Evolutionary conservation across 306 rosid genomes (phyloP).

Genomic region (Comarum palustre): DNA sequence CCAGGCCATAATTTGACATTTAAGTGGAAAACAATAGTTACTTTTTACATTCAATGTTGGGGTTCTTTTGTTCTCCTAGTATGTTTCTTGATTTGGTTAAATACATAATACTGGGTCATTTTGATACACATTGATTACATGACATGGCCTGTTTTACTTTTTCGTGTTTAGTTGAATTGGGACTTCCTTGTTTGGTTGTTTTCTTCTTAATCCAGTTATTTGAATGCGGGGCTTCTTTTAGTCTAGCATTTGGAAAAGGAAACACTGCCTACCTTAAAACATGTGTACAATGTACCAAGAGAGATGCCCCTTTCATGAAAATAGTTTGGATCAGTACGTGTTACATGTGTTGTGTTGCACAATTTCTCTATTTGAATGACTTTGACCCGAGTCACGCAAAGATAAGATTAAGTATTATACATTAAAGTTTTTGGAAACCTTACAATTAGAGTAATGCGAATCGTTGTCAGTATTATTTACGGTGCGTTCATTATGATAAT

Average conservation of each 20-base stretch:
- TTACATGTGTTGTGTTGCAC: neutral
- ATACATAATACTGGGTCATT: neutral
- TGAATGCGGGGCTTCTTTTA: neutral
- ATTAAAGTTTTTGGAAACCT: no score
- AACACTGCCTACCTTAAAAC: neutral
- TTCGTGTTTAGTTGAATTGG: neutral
- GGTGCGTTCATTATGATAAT: no score
- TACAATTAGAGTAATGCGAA: no score
- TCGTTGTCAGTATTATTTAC: no score
- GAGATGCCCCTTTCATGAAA: neutral
- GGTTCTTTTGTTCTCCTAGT: neutral
- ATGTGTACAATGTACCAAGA: neutral
- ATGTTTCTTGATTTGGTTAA: neutral
- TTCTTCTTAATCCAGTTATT: neutral
- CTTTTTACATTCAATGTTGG: neutral
- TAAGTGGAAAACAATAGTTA: neutral
- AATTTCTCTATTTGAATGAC: no score
- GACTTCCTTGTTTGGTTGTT: neutral
- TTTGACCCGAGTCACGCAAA: no score
- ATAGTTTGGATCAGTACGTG: neutral
- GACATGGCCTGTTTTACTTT: neutral
- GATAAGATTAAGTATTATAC: no score
- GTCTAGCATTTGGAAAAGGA: neutral
- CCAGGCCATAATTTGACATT: neutral
- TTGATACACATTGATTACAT: neutral